phyloP scores from a whole-genome alignment of 805 yeast species.

The Cephaloascus albidus region DNA sequence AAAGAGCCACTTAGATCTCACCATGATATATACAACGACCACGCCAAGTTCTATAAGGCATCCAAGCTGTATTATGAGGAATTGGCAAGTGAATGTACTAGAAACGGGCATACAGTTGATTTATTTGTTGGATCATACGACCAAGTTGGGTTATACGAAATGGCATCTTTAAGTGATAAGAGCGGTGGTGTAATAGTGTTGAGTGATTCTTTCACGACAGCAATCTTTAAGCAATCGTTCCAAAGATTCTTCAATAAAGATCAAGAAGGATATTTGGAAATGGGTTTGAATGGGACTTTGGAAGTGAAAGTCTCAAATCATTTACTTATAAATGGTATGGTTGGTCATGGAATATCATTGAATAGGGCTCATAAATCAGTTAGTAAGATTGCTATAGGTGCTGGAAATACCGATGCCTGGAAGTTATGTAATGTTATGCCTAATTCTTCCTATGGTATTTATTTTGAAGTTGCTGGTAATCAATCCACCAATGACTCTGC shows the following conservation, averaged over 20 bases:
- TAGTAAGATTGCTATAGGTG: constrained; percentile 30
- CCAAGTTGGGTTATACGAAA: constrained; percentile 59
- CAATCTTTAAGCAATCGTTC: constrained; percentile 61
- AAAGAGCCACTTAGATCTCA: constrained; percentile 63
- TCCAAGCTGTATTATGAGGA: constrained; percentile 38
- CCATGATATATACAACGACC: constrained; percentile 44
- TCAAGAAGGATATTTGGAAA: constrained; percentile 25
- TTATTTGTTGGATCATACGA: constrained; percentile 60
- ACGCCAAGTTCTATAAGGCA: constrained; percentile 27
- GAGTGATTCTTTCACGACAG: constrained; percentile 57
- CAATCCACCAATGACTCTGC: constrained; percentile 16
- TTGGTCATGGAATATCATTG: constrained; percentile 54
- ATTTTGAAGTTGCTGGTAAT: constrained; percentile 40
- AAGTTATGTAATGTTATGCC: constrained; percentile 46
- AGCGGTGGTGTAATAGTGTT: constrained; percentile 59
- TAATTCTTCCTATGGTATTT: constrained; percentile 50
- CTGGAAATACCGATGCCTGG: constrained; percentile 49
- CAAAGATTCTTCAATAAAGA: constrained; percentile 37
- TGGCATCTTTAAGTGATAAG: constrained; percentile 45
- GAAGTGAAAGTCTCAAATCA: constrained; percentile 45
- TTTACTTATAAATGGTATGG: constrained; percentile 45
- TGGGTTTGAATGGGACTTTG: constrained; percentile 53
- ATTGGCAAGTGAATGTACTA: constrained; percentile 36
- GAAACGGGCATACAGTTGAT: constrained; percentile 46
- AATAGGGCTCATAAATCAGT: constrained; percentile 18